Evolutionary conservation across 805 yeast species (phyloP), one percentile per base, ranked within the genome.

Genomic region (Candida adriatica): DNA sequence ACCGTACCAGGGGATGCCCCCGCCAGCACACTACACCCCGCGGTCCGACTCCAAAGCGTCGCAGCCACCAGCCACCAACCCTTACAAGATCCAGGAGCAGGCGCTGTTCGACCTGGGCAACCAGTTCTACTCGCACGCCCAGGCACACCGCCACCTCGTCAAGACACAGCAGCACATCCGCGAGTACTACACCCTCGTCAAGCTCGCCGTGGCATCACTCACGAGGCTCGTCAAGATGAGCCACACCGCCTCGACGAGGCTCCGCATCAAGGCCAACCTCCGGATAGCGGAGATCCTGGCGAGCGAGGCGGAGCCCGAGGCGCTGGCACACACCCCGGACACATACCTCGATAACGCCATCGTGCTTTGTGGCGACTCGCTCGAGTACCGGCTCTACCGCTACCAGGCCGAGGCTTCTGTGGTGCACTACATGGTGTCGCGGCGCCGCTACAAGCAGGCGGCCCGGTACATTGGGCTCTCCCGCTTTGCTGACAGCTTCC

Each of bases 181-280:
- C n/a, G 59, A 58, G 38, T 59, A 58, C 32, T 56, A 45, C 35
- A 43, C 57, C 4, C 33, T 62, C 30, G 45, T 59, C 1, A 44
- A 48, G 10, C 48, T 55, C 36, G 33, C 58, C 3, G 38, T 61
- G 1, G 37, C 34, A 18, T 38, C 51, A 8, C 38, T 57, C 43
- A 43, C 22, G 14, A 38, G 23, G 32, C 35, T 25, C 29, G 26
- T 35, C 33, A 42, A 13, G 16, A 53, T 51, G 13, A 53, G 46
- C 18, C 53, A 53, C 20, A 56, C 52, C 29, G 38, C 46, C 2
- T 31, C 48, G 5, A 38, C 53, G 1, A 42, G 57, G 0, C 27
- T 53, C 17, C 50, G 50, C 18, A 36, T 62, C 20, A 32, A 38
- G 30, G 39, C 45, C 6, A 39, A 45, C 15, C 28, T 58, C 5